Conservation (phyloP, 371 early-diverging fungal genomes). For the Lichtheimia hyalospora region DNA sequence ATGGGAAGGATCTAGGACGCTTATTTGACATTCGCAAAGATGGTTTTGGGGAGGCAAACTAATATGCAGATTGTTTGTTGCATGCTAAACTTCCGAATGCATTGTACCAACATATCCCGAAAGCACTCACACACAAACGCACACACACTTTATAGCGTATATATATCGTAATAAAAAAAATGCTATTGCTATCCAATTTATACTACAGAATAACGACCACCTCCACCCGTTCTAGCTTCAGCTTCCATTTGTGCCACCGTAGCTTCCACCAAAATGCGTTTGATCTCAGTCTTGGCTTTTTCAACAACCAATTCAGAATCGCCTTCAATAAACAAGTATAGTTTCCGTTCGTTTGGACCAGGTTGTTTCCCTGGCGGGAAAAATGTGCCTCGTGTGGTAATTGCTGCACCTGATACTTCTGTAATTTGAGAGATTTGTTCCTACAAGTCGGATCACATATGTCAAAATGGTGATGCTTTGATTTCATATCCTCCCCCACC, state of each 20-base stretch:
- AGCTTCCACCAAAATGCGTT: slow-evolving; percentile 87
- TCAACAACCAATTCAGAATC: slow-evolving; percentile 89
- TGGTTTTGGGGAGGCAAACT: slow-evolving; percentile 38
- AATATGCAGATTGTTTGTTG: slow-evolving; percentile 27
- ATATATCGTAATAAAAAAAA: too few relatives aligned
- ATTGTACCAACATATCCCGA: not conserved
- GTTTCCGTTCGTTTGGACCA: slow-evolving; percentile 78
- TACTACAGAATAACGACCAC: slow-evolving; percentile 51
- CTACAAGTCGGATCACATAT: slow-evolving; percentile 23
- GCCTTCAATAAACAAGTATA: slow-evolving; percentile 94
- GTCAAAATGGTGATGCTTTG: slow-evolving; percentile 1
- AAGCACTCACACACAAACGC: not conserved
- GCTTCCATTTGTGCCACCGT: slow-evolving; percentile 72
- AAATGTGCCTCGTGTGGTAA: slow-evolving; percentile 91
- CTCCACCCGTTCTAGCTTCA: slow-evolving; percentile 58
- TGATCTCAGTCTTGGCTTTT: slow-evolving; percentile 91
- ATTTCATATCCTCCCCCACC: not conserved
- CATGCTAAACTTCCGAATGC: slow-evolving; percentile 8
- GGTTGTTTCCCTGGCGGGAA: slow-evolving; percentile 84
- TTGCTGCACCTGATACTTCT: slow-evolving; percentile 90
- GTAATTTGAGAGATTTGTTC: slow-evolving; percentile 90
- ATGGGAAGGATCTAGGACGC: slow-evolving; percentile 48
- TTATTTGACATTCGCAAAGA: slow-evolving; percentile 57
- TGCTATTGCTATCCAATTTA: slow-evolving; percentile 12
- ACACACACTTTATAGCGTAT: not conserved